Evolutionary conservation across 805 yeast genomes (phyloP).

Genomic region (Kluyveromyces lactis): DNA sequence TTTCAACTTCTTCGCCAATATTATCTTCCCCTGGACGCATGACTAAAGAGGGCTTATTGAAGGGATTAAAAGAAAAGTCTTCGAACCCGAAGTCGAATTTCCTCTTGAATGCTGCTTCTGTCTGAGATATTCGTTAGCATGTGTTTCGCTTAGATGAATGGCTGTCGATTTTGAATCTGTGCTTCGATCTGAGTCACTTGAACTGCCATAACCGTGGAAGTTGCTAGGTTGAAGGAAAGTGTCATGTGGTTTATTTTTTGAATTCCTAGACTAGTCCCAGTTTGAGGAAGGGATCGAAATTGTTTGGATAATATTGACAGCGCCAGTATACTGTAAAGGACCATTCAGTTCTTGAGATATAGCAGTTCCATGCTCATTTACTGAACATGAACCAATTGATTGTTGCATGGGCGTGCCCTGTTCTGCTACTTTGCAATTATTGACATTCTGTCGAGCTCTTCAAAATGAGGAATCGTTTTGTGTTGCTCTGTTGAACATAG

Average conservation of each 20-base stretch:
- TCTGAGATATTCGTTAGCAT: too few relatives aligned
- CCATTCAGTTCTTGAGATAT: constrained; percentile 7
- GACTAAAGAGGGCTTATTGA: constrained; percentile 7
- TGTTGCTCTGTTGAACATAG: too few relatives aligned
- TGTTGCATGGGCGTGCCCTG: too few relatives aligned
- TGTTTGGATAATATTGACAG: constrained; percentile 5
- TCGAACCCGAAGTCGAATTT: constrained; percentile 9
- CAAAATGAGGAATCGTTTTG: too few relatives aligned
- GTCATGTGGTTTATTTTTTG: constrained; percentile 1
- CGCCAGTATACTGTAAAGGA: constrained; percentile 3
- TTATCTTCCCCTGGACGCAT: constrained; percentile 4
- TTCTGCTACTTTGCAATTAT: too few relatives aligned
- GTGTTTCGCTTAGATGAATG: too few relatives aligned
- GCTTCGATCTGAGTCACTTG: too few relatives aligned
- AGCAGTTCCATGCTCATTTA: not conserved
- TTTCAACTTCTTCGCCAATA: constrained; percentile 1
- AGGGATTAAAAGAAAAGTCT: constrained; percentile 10
- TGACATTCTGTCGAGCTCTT: too few relatives aligned
- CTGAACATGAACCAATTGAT: too few relatives aligned
- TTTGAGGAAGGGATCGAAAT: constrained; percentile 4
- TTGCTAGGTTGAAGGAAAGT: not conserved
- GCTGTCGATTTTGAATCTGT: too few relatives aligned
- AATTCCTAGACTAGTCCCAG: constrained; percentile 1
- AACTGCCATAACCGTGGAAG: too few relatives aligned
- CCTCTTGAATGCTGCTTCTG: constrained; percentile 4